phyloP scores from a whole-genome alignment of 805 yeast genomes.

The Barnettozyma californica region DNA sequence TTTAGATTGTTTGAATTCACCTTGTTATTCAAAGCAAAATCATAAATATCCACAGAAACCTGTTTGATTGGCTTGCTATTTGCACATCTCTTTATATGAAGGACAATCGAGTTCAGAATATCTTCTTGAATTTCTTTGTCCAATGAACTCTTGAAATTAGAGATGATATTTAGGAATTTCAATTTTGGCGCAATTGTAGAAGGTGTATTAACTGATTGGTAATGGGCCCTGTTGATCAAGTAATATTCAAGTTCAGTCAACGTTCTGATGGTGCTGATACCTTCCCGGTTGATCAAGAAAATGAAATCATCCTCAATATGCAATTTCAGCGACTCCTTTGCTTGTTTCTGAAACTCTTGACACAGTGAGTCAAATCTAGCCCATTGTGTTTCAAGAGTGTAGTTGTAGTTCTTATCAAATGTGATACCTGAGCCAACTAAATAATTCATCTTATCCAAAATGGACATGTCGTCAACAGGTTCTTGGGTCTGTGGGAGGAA shows the following conservation, averaged over 20 bases:
- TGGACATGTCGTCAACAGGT: conserved; percentile 23
- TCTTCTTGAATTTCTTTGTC: conserved; percentile 31
- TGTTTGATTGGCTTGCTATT: conserved; percentile 28
- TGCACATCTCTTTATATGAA: conserved; percentile 7
- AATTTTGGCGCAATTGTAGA: neutral
- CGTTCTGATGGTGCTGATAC: conserved; percentile 31
- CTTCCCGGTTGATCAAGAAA: conserved; percentile 31
- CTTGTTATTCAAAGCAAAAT: conserved; percentile 33
- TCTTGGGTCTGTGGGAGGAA: conserved; percentile 26
- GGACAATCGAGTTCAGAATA: conserved; percentile 29
- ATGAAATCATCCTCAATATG: conserved; percentile 31
- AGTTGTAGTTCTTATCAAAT: conserved; percentile 29
- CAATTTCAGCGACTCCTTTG: conserved; percentile 55
- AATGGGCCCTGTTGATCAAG: conserved; percentile 23
- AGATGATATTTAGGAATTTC: conserved; percentile 29
- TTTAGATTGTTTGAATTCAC: conserved; percentile 35
- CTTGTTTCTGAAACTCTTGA: conserved; percentile 57
- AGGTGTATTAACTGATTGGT: neutral
- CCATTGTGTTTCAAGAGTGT: conserved; percentile 51
- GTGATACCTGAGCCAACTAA: conserved; percentile 29
- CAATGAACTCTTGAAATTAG: conserved; percentile 37
- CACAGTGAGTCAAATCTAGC: conserved; percentile 65
- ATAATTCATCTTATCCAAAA: conserved; percentile 30
- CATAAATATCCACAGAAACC: conserved; percentile 33
- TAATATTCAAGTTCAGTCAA: conserved; percentile 31